phyloP scores from a whole-genome alignment of 2,329 filamentous ascomycete genomes.

The Pseudocercospora cruenta region DNA sequence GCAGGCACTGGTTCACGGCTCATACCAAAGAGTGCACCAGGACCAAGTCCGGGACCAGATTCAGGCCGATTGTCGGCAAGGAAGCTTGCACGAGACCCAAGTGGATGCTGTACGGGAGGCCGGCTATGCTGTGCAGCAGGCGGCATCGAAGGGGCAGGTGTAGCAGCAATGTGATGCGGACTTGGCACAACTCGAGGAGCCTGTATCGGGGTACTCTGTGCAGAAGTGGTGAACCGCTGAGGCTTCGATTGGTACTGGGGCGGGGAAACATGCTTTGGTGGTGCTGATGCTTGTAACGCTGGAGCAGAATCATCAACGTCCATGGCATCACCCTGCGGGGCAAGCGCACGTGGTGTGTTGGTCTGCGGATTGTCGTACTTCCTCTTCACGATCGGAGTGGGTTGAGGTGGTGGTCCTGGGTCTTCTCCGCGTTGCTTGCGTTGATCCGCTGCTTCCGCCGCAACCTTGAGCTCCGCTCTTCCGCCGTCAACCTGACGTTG shows the following conservation, averaged over 20 bases:
- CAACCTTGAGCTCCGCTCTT: slow-evolving; percentile 46
- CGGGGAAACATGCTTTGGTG: slow-evolving; percentile 45
- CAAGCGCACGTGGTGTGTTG: slow-evolving; percentile 46
- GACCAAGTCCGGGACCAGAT: slow-evolving; percentile 28
- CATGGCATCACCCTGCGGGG: slow-evolving; percentile 47
- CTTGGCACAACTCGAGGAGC: slow-evolving; percentile 35
- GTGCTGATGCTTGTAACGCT: slow-evolving; percentile 18
- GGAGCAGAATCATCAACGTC: slow-evolving; percentile 45
- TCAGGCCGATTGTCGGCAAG: slow-evolving; percentile 37
- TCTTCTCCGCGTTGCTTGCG: slow-evolving; percentile 50
- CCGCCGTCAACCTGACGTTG: slow-evolving; percentile 50
- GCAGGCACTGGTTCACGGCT: slow-evolving; percentile 27
- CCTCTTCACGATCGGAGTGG: slow-evolving; percentile 52
- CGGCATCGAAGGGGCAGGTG: slow-evolving; percentile 30
- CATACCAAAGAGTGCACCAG: slow-evolving; percentile 24
- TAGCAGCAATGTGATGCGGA: slow-evolving; percentile 29
- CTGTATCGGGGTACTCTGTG: slow-evolving; percentile 37
- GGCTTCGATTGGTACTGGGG: slow-evolving; percentile 36
- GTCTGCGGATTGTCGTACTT: slow-evolving; percentile 49
- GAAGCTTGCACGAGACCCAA: slow-evolving; percentile 38
- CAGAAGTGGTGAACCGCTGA: slow-evolving; percentile 34
- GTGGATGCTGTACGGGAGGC: slow-evolving; percentile 31
- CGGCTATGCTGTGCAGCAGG: slow-evolving; percentile 30
- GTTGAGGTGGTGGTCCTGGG: slow-evolving; percentile 52
- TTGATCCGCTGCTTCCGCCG: slow-evolving; percentile 48